Base-by-base conservation (phyloP, 768 basidiomycete genomes). In the Gymnopilus dilepis region DNA sequence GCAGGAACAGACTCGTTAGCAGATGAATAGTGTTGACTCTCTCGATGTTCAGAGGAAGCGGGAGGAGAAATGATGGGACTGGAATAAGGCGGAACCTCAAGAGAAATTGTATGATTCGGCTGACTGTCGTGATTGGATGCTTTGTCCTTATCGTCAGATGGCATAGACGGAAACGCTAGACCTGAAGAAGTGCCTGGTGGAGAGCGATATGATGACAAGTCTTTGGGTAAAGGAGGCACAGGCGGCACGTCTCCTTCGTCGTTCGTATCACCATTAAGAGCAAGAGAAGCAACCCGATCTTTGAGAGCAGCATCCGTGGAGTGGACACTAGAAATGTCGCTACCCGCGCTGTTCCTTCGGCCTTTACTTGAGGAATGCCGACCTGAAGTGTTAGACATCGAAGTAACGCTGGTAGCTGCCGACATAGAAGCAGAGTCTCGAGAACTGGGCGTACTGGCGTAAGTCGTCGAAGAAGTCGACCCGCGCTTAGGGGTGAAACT, bases 161-260 rank as follows among this genome's bases (percentile, higher is more conserved):
- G 72, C 33, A 77, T 70, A 47, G 78, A 68, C 30, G 89, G 84
- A 65, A 87, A 85, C 19, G 78, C 69, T 53, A 85, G 75, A 43
- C 80, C 78, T 24, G 87, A 77, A 17, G 90, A 82, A 17, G 87
- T 83, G 21, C 83, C 76, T 17, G 86, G 87, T 22, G 90, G 90
- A 1, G 90, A 88, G 55, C 86, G 87, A 76, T 87, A 92, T 21
- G 76, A 86, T n/a, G 89, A 87, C 57, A 95, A 74, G 69, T 95
- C 93, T 77, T 97, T 96, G 42, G 95, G 95, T 26, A 97, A 78
- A 37, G 95, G 95, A 34, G 95, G 95, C 3, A 97, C 94, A 26
- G 95, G 95, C 17, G 95, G 95, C n/a, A 97, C 95, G 59, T 78
- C 69, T 60, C 78, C 77, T 66, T 86, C 86, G 59, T 92, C 90